Conservation (phyloP, 768 basidiomycete genomes). For the Russula dissimulans region DNA sequence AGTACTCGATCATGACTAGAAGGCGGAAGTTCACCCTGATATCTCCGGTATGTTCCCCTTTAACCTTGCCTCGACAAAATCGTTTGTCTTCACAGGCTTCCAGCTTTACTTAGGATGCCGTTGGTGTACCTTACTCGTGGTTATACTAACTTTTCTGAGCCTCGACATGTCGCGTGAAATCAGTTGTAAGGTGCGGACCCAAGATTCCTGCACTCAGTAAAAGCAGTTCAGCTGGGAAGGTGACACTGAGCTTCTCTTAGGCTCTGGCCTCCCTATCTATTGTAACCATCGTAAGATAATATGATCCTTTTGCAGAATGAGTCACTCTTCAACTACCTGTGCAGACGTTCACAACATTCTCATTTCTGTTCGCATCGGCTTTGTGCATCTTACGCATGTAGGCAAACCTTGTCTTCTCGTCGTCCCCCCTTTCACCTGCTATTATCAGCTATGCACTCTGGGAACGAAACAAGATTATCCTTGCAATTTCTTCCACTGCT, state of each 20-base stretch:
- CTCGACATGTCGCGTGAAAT: neutral
- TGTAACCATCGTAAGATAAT: neutral
- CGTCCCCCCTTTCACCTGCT: neutral
- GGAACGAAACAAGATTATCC: neutral
- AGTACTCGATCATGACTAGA: neutral
- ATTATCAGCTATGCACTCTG: neutral
- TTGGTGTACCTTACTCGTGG: neutral
- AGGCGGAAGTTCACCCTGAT: neutral
- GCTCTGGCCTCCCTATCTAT: neutral
- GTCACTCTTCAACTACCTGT: neutral
- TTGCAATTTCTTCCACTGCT: neutral
- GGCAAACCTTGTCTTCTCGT: neutral
- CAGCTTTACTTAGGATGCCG: constrained; percentile 6
- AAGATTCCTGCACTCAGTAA: too few relatives aligned
- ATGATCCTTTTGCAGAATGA: neutral
- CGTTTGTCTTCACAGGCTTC: neutral
- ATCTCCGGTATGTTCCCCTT: neutral
- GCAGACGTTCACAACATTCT: neutral
- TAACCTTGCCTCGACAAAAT: neutral
- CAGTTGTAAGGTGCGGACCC: neutral
- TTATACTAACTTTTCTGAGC: neutral
- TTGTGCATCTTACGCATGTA: neutral
- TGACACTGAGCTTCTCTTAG: neutral
- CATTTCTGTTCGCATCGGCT: neutral
- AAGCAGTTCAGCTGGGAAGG: neutral